Evolutionary conservation across 1,139 yeast species (phyloP).

Genomic region (Sugiyamaella grinbergsii): DNA sequence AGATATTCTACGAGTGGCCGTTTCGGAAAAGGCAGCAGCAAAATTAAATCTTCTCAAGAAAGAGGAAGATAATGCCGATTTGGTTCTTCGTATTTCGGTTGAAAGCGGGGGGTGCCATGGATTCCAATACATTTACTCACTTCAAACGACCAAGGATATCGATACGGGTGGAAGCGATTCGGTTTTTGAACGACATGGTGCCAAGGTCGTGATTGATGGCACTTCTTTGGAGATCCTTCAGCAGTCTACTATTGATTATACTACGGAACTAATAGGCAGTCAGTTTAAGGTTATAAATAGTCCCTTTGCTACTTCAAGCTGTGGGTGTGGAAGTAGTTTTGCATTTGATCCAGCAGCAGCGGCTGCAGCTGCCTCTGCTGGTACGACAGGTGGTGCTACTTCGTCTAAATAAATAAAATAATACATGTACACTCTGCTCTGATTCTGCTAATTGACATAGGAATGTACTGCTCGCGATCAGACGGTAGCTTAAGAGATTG

Average conservation of each 20-base stretch:
- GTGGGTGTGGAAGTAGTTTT: conserved; percentile 97
- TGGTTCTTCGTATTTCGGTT: conserved; percentile 76
- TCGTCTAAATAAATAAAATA: conserved; percentile 6
- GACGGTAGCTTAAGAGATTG: too few relatives aligned
- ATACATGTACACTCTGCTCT: conserved; percentile 2
- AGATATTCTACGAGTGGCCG: conserved; percentile 41
- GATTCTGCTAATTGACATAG: too few relatives aligned
- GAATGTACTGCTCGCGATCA: too few relatives aligned
- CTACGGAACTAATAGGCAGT: conserved; percentile 91
- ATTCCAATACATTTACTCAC: conserved; percentile 78
- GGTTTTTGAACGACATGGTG: conserved; percentile 69
- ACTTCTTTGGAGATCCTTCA: conserved; percentile 78
- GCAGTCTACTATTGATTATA: conserved; percentile 85
- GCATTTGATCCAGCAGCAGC: conserved; percentile 66
- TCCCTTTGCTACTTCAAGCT: conserved; percentile 85
- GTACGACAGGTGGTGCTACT: conserved; percentile 1
- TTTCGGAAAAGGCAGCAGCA: conserved; percentile 51
- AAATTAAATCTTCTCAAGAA: conserved; percentile 60
- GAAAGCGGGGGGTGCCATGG: conserved; percentile 99
- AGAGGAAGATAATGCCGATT: conserved; percentile 59
- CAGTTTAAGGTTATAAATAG: conserved; percentile 90
- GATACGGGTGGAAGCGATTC: conserved; percentile 46
- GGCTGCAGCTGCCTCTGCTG: conserved; percentile 10
- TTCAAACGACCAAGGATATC: conserved; percentile 53
- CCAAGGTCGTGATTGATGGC: conserved; percentile 75